phyloP scores from a whole-genome alignment of 1,139 yeast genomes.

The Pichia norvegensis region DNA sequence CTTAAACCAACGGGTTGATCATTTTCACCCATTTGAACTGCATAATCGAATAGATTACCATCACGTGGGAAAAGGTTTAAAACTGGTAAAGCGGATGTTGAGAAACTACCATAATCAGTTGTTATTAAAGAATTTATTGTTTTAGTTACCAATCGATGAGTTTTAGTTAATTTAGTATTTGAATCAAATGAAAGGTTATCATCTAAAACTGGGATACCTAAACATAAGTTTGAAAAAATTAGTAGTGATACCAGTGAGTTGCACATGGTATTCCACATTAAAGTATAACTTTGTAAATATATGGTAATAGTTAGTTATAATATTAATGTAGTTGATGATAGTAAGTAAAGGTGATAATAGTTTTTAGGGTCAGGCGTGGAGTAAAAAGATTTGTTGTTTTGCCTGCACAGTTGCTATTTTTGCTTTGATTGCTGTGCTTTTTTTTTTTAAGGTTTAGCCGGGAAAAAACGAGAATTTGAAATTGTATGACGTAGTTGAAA shows the following conservation, averaged over 20 bases:
- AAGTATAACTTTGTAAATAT: too few relatives aligned
- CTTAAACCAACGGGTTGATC: slow-evolving; percentile 30
- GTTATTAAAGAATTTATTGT: not conserved
- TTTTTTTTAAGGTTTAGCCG: not conserved
- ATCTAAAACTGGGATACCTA: not conserved
- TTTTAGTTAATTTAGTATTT: slow-evolving; percentile 1
- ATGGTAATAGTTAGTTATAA: too few relatives aligned
- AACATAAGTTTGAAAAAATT: too few relatives aligned
- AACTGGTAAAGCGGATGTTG: slow-evolving; percentile 10
- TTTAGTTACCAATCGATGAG: not conserved
- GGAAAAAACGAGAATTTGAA: not conserved
- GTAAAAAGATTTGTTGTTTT: not conserved
- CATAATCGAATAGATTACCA: slow-evolving; percentile 27
- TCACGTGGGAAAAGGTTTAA: slow-evolving; percentile 6
- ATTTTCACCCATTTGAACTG: slow-evolving; percentile 32
- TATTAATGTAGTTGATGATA: too few relatives aligned
- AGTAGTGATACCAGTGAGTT: not conserved
- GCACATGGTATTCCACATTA: not conserved
- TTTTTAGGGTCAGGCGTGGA: too few relatives aligned
- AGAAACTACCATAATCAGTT: not conserved
- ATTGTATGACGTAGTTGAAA: not conserved
- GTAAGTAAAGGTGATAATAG: too few relatives aligned
- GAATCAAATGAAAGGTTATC: not conserved
- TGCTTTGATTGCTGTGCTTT: slow-evolving; percentile 1
- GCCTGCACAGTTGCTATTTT: not conserved